These are phyloP conservation scores for Ustilago lituana DNA, from an alignment of 1,284 basidiomycete species.

Conservation along the genomic window DNA sequence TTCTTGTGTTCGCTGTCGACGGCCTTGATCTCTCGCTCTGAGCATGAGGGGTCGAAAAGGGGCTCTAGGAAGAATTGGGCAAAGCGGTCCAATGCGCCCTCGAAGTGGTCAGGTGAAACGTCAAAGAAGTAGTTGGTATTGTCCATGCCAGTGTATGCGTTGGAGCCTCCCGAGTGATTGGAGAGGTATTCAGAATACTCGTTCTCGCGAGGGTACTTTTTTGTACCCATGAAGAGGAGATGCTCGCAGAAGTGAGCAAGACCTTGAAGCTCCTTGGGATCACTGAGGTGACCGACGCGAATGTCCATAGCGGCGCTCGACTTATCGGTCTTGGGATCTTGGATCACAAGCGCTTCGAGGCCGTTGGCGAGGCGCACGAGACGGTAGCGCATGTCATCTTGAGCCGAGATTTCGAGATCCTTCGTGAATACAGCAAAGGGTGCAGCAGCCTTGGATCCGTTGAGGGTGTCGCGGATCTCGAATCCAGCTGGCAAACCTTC, in stretches of 20 bases:
- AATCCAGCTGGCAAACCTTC: slow-evolving; percentile 43
- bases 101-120: slow-evolving; percentile 84
- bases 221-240: slow-evolving; percentile 86
- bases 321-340: slow-evolving; percentile 90
- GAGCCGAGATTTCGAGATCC: slow-evolving; percentile 45
- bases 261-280: slow-evolving; percentile 76
- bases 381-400: slow-evolving; percentile 67
- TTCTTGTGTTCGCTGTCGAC: slow-evolving; percentile 99
- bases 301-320: slow-evolving; percentile 94
- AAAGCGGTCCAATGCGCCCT: slow-evolving; percentile 88
- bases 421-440: slow-evolving; percentile 59
- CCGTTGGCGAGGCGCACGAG: slow-evolving; percentile 87
- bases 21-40: slow-evolving; percentile 91
- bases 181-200: slow-evolving; percentile 77
- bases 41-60: slow-evolving; percentile 88
- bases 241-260: slow-evolving; percentile 95
- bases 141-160: slow-evolving; percentile 91
- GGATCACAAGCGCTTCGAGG: slow-evolving; percentile 84
- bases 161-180: slow-evolving; percentile 89
- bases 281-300: slow-evolving; percentile 90
- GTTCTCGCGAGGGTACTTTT: slow-evolving; percentile 66
- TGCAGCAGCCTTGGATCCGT: slow-evolving; percentile 37
- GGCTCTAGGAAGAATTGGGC: slow-evolving; percentile 94
- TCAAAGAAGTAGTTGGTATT: slow-evolving; percentile 95
- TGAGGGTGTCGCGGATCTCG: slow-evolving; percentile 44